These are phyloP conservation scores for Phytophthora kernoviae DNA, from an alignment of 352 stramenopile genomes.

Conservation along the genomic window DNA sequence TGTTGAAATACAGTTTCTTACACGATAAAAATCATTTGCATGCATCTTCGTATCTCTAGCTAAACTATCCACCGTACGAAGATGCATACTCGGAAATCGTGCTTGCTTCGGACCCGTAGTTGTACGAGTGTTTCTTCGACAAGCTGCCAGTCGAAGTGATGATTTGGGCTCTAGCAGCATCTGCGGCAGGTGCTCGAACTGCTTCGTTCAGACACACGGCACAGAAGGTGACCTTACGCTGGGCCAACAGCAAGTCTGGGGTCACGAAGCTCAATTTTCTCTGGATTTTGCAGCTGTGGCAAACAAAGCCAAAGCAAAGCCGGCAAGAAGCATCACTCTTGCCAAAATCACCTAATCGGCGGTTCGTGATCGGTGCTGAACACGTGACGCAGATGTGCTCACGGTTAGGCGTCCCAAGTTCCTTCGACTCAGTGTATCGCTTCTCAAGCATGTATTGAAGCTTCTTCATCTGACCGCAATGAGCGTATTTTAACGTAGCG, in stretches of 20 bases:
- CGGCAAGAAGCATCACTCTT: slow-evolving; percentile 25
- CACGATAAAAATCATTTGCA: background rate
- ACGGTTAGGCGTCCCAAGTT: slow-evolving; percentile 22
- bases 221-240: slow-evolving; percentile 43
- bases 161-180: slow-evolving; percentile 33
- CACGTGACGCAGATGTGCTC: slow-evolving; percentile 30
- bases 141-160: slow-evolving; percentile 13
- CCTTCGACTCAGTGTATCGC: slow-evolving; percentile 18
- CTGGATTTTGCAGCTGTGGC: slow-evolving; percentile 27
- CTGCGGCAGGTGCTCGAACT: slow-evolving; percentile 20
- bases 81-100: slow-evolving; percentile 34
- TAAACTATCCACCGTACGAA: slow-evolving; percentile 12
- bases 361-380: slow-evolving; percentile 14
- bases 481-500: slow-evolving; percentile 30
- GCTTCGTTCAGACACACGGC: slow-evolving; percentile 34
- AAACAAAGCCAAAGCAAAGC: slow-evolving; percentile 33
- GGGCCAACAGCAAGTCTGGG: slow-evolving; percentile 24
- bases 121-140: slow-evolving; percentile 18
- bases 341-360: slow-evolving; percentile 21
- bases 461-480: slow-evolving; percentile 37
- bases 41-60: background rate
- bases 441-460: slow-evolving; percentile 30
- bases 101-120: slow-evolving; percentile 28
- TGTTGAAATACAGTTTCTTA: background rate
- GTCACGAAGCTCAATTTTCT: slow-evolving; percentile 38